Conservation (phyloP, 805 yeast species). For the Yarrowia porcina region DNA sequence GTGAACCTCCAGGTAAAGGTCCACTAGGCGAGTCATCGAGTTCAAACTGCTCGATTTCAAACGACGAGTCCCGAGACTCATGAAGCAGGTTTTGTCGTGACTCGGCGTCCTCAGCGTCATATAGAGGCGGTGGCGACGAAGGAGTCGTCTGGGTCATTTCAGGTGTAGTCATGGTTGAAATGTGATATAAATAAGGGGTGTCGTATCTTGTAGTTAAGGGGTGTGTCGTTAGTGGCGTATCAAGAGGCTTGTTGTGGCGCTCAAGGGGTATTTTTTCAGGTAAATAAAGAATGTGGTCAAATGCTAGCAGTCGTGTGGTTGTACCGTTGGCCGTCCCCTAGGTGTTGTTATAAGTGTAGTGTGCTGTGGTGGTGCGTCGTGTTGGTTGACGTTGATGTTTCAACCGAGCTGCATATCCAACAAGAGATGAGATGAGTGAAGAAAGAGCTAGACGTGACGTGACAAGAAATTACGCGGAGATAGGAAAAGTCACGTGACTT, state of each 20-base stretch:
- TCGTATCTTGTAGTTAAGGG: too few relatives aligned
- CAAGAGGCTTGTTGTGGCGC: background rate
- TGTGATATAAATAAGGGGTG: background rate
- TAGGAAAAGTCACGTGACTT: too few relatives aligned
- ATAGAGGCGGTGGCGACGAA: constrained; percentile 21
- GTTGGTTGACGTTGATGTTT: background rate
- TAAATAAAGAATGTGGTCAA: background rate
- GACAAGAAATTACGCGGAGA: background rate
- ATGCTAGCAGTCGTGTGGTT: background rate
- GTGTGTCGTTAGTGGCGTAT: background rate
- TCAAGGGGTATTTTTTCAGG: background rate
- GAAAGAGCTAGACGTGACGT: background rate
- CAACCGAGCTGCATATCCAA: background rate
- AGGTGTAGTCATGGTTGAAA: background rate
- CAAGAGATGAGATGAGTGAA: background rate
- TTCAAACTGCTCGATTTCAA: constrained; percentile 24
- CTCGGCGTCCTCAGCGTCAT: constrained; percentile 7
- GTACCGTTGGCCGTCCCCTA: background rate
- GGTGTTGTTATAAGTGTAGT: too few relatives aligned
- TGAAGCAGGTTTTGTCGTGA: constrained; percentile 9
- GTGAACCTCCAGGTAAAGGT: constrained; percentile 10
- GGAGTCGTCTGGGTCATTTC: background rate
- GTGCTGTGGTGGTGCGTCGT: too few relatives aligned
- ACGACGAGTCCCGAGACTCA: constrained; percentile 12
- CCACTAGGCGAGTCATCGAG: constrained; percentile 20